Conservation (phyloP, 2,329 filamentous ascomycete species). For the Venturia effusa region DNA sequence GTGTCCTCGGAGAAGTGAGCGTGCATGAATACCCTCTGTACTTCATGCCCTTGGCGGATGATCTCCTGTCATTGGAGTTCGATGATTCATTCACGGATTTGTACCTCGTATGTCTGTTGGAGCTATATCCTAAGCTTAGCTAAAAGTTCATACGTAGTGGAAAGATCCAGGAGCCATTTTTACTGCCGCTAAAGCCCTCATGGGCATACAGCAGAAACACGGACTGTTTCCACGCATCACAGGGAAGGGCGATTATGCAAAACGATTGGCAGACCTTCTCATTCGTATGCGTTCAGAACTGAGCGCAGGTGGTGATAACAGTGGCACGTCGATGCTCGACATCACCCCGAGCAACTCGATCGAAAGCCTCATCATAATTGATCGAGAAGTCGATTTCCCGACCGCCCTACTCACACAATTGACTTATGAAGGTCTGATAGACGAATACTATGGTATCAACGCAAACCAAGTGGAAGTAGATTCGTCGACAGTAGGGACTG, state of each 20-base stretch:
- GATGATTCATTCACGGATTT: conserved; percentile 79
- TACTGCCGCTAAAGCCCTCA: conserved; percentile 78
- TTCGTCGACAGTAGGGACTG: conserved; percentile 72
- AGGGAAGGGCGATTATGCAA: conserved; percentile 91
- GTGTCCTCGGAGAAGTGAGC: conserved; percentile 84
- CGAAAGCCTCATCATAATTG: conserved; percentile 88
- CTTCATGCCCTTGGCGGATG: conserved; percentile 85
- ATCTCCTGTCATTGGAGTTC: conserved; percentile 82
- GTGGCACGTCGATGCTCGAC: conserved; percentile 47
- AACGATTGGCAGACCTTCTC: conserved; percentile 75
- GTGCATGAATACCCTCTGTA: conserved; percentile 78
- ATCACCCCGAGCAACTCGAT: conserved; percentile 77
- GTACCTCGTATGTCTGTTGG: conserved; percentile 51
- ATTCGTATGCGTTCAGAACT: conserved; percentile 86
- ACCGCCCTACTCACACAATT: conserved; percentile 87
- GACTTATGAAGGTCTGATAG: conserved; percentile 91
- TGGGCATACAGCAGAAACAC: conserved; percentile 85
- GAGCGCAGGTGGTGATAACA: conserved; percentile 62
- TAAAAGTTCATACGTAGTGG: conserved; percentile 37
- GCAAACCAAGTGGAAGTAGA: conserved; percentile 92
- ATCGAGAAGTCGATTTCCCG: conserved; percentile 88
- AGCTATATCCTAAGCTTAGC: background rate
- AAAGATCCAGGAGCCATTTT: conserved; percentile 90
- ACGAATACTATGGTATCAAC: conserved; percentile 84
- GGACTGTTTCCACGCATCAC: conserved; percentile 91